These are phyloP conservation scores for Ramaria rubella DNA, from an alignment of 768 basidiomycete genomes.

Conservation along the genomic window DNA sequence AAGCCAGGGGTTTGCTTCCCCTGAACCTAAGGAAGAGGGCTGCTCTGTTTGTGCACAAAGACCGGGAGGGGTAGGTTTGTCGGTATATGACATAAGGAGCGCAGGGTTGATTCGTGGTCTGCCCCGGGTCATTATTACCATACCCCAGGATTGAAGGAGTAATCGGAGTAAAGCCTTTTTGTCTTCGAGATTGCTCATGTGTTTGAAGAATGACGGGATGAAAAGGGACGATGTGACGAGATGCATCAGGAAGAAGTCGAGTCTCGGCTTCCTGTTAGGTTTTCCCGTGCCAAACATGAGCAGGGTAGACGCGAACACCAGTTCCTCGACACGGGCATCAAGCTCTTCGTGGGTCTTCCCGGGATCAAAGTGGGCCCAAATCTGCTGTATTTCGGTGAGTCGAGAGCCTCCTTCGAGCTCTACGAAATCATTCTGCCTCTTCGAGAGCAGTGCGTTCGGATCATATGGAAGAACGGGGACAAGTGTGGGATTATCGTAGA, in stretches of 20 bases:
- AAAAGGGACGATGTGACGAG: conserved; percentile 47
- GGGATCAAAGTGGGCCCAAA: conserved; percentile 37
- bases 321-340: conserved; percentile 41
- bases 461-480: conserved; percentile 48
- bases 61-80: conserved; percentile 35
- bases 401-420: conserved; percentile 29
- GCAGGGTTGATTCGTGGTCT: conserved; percentile 45
- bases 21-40: conserved; percentile 17
- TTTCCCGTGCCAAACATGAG: conserved; percentile 43
- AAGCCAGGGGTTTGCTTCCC: conserved; percentile 48
- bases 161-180: conserved; percentile 42
- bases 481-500: conserved; percentile 44
- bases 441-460: conserved; percentile 34
- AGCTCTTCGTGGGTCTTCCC: conserved; percentile 23
- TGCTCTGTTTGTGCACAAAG: not conserved
- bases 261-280: conserved; percentile 39
- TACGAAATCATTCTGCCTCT: conserved; percentile 28
- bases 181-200: conserved; percentile 26
- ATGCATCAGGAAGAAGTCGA: conserved; percentile 58
- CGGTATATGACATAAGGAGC: conserved; percentile 41
- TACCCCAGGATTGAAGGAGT: conserved; percentile 33
- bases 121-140: conserved; percentile 38
- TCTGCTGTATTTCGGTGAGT: conserved; percentile 37
- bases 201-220: conserved; percentile 36
- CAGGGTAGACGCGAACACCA: conserved; percentile 42